Percentiles rank a stretch among this genome's conserved stretches.
Evolutionary conservation across 1,139 yeast species (phyloP).

Genomic region (Yamadazyma sp.): DNA sequence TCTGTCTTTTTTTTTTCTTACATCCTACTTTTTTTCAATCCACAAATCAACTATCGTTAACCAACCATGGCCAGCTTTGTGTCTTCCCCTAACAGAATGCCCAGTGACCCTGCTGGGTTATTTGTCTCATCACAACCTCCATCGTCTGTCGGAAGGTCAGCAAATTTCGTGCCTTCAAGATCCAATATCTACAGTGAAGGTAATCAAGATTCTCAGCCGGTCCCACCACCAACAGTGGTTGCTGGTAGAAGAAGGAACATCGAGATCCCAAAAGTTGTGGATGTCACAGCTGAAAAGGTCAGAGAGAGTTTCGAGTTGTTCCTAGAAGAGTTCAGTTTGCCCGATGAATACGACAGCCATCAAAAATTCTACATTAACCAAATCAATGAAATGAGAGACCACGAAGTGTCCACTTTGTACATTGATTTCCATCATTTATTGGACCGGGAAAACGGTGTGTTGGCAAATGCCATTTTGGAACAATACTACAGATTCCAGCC

Average conservation of each 20-base stretch:
- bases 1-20: not conserved
- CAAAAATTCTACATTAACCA: conserved; percentile 76
- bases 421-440: conserved; percentile 82
- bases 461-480: conserved; percentile 86
- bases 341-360: conserved; percentile 29
- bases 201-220: conserved; percentile 15
- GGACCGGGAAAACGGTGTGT: conserved; percentile 77
- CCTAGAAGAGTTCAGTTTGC: conserved; percentile 56
- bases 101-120: conserved; percentile 47
- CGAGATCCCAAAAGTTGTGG: conserved; percentile 82
- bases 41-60: not conserved
- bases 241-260: conserved; percentile 52
- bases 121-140: conserved; percentile 47
- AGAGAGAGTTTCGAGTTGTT: conserved; percentile 88
- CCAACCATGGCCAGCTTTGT: conserved; percentile 42
- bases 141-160: conserved; percentile 43
- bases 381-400: conserved; percentile 75
- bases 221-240: conserved; percentile 20
- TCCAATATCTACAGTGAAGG: conserved; percentile 21
- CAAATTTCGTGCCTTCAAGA: conserved; percentile 27
- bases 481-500: conserved; percentile 94
- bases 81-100: conserved; percentile 47
- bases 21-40: not conserved
- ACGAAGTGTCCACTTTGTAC: conserved; percentile 76
- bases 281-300: conserved; percentile 91